Evolutionary conservation across 768 basidiomycete species (phyloP), one percentile per base, ranked within the genome.

Genomic region (Trametes cubensis): DNA sequence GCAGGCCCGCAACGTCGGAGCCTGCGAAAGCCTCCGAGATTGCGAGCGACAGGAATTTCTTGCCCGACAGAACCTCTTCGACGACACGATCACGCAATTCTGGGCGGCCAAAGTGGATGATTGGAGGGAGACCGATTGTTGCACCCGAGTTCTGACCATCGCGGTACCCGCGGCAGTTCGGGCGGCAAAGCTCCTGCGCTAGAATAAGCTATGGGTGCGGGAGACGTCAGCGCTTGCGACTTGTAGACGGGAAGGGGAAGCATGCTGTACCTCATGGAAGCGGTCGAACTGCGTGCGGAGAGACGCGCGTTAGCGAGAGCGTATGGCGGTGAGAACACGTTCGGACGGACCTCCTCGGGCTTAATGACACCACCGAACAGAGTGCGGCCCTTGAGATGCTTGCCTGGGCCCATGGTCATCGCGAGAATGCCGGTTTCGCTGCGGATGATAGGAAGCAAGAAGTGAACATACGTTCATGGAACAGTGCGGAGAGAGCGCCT

Each of bases 381-480:
- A 7, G 77, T 81, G n/a, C 82, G 79, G 2, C 95, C 95, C 72
- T 91, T 81, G 45, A 95, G 76, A 68, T 95, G 94, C 69, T 89
- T 91, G 39, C 91, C 92, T 0, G 95, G 95, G 17, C 96, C 96
- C 76, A 95, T 80, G 21, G 92, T 82, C 93, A 97, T 96, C 15
- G 92, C 91, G 71, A 93, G 90, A 20, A 98, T 58, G 69, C 94
- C 87, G 30, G 83, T 55, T 53, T 86, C 85, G 17, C 86, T 89
- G 46, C n/a, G 40, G 48, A 10, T 38, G 71, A 39, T 13, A 7
- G n/a, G n/a, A n/a, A 38, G 26, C 18, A 11, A 4, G n/a, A n/a
- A n/a, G 48, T 62, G 10, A 48, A 20, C 23, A 17, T 25, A 34
- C 4, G 13, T 25, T 14, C 15, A 3, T 13, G 20, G 3, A 39